Base-by-base conservation (phyloP, 2,329 filamentous ascomycete genomes). In the Elsinoe fawcettii region DNA sequence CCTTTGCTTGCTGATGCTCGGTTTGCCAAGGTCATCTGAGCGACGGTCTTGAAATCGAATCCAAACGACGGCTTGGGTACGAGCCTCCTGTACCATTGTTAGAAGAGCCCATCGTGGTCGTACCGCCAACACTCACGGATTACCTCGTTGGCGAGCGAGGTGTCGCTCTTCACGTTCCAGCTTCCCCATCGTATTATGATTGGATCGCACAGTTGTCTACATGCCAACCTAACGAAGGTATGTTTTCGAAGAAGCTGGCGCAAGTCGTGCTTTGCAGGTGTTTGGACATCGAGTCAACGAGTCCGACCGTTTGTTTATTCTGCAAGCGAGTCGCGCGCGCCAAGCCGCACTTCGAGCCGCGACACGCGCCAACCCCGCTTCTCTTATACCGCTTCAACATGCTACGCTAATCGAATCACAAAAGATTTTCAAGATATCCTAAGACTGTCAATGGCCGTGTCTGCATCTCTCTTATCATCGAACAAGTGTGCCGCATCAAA, bases 111-210 rank as follows among this genome's bases (percentile, higher is more conserved):
- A n/a, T 14, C 34, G 14, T 37, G 34, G 18, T 23, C 51, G 36
- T 9, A 55, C 9, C 34, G 8, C 20, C 30, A 32, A 22, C 34
- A 37, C 56, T 23, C 57, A 61, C 60, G 58, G 58, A 37, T 58
- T 58, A 18, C 60, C 60, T 43, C 60, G 36, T 23, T 60, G 58
- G 46, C 60, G 60, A 55, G 58, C 57, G 30, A 61, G 59, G 30
- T 60, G 60, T 32, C 58, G 34, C 34, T 37, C 34, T 37, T 37
- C 34, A 12, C 34, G 34, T 7, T 37, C 34, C 14, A 12, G 9
- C 34, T 37, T 37, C 34, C 9, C 34, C 34, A 37, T 37, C 4
- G 9, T 37, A 12, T 7, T 12, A 5, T 12, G 14, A 7, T 6
- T 37, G 4, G 3, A 5, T 12, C 9, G 5, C 11, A 3, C 34